Evolutionary conservation across 208 protist species (phyloP).

Genomic region (Trypanosomatidae sp.): DNA sequence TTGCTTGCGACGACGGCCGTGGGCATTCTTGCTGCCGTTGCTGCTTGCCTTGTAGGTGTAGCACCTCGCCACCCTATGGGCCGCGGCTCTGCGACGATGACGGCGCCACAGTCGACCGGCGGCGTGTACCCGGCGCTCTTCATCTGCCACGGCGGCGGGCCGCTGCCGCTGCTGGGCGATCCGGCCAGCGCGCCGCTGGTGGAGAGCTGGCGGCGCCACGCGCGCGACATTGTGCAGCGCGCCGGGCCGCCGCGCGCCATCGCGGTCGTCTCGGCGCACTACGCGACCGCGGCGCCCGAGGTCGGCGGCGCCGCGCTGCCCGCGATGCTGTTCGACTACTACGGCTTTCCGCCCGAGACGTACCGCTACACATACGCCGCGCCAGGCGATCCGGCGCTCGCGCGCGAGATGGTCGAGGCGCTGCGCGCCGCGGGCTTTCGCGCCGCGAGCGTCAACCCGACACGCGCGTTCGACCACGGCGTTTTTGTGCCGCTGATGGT

Average conservation of each 20-base stretch:
- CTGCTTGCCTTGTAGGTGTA: no score
- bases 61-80: no score
- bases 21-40: no score
- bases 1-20: no score
- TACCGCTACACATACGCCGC: constrained; percentile 72
- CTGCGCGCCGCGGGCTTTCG: constrained; percentile 13
- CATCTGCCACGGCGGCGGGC: constrained; percentile 54
- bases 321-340: constrained; percentile 79
- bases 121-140: constrained; percentile 40
- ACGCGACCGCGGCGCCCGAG: constrained; percentile 24
- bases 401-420: constrained; percentile 13
- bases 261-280: constrained; percentile 76
- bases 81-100: no score
- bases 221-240: constrained; percentile 10
- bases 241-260: constrained; percentile 43
- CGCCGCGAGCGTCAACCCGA: constrained; percentile 12
- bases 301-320: constrained; percentile 16
- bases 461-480: constrained; percentile 72
- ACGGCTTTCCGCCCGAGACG: constrained; percentile 58
- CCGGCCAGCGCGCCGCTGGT: constrained; percentile 13
- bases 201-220: constrained; percentile 17
- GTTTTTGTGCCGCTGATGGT: constrained; percentile 68
- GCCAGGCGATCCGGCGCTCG: constrained; percentile 17
- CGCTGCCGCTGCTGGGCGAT: constrained; percentile 44
- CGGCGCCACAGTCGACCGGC: no score